These are phyloP conservation scores for Globisporangium acanthophoron DNA, from an alignment of 352 stramenopile species.

Conservation along the genomic window DNA sequence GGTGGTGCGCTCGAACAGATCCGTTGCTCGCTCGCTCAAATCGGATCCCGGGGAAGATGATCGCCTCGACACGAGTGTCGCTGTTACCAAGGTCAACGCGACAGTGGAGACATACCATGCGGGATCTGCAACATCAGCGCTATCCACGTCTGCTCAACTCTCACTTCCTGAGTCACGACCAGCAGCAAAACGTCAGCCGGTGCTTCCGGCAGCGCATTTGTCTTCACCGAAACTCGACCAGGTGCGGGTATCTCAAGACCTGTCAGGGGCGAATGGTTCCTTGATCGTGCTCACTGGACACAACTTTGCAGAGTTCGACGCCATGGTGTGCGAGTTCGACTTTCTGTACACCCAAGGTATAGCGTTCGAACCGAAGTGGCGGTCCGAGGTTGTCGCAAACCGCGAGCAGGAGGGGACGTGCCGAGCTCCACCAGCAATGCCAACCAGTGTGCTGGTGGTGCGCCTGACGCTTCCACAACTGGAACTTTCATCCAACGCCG, in stretches of 20 bases:
- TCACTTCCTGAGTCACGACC: no score
- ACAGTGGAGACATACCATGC: no score
- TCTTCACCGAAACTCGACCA: conserved; percentile 5
- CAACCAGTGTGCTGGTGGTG: conserved; percentile 8
- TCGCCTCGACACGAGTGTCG: no score
- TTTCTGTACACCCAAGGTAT: not conserved
- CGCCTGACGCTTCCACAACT: conserved; percentile 1
- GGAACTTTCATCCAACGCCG: conserved; percentile 14
- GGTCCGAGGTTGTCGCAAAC: not conserved
- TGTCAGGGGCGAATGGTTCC: not conserved
- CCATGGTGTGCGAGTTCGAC: conserved; percentile 10
- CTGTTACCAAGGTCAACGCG: no score
- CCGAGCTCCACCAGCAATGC: conserved; percentile 1
- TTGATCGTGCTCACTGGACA: not conserved
- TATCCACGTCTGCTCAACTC: no score
- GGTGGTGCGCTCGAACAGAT: not conserved
- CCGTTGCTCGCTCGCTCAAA: not conserved
- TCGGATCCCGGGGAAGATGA: no score
- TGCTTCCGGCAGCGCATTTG: conserved; percentile 21
- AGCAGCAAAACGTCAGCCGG: not conserved
- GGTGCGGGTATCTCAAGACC: not conserved
- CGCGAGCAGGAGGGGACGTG: conserved; percentile 1
- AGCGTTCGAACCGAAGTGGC: conserved; percentile 8
- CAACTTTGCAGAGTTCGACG: not conserved
- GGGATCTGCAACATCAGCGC: no score